Evolutionary conservation across 805 yeast species (phyloP), one percentile per base, ranked within the genome.

Genomic region (Hanseniaspora valbyensis): DNA sequence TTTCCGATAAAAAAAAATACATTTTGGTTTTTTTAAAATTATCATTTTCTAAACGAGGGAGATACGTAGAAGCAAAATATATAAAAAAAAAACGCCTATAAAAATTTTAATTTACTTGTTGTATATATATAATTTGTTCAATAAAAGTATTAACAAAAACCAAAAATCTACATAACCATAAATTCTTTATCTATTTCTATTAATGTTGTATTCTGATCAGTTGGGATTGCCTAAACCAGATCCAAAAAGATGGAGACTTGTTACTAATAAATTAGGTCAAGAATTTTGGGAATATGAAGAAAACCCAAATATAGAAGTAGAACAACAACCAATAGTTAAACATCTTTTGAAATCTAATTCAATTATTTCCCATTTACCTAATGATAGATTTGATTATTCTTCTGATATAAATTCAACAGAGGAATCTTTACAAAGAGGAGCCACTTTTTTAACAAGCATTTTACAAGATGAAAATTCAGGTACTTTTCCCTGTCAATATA

Each of bases 401-500:
- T 44, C 49, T 19, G 44, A 53, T 26, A 61, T 62, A 0, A 52
- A 54, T 19, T 70, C 73, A 0, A 76, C 86, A 0, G 62, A 64
- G 30, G 79, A 81, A 40, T 77, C 94, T 3, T 82, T 89, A 1
- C 63, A 71, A 38, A 81, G 83, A 55, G 92, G 90, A 19, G 90
- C 89, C 2, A 70, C 74, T 1, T 88, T 85, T 59, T 75, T 85
- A 49, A 44, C 49, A 7, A 60, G 74, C 26, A 61, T 70, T 7
- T 58, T 90, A n/a, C 97, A 92, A 62, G 90, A 83, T 50, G 72
- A 74, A 24, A 65, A 69, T 1, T 75, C 81, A n/a, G 99, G 98
- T 0, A 77, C 80, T 7, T 85, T 90, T 67, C 96, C 96, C 1
- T 78, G 83, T 58, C 95, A 86, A 61, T 92, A 92, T 61, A 88